phyloP scores from a whole-genome alignment of 2,329 filamentous ascomycete genomes.

The Fusarium citri region DNA sequence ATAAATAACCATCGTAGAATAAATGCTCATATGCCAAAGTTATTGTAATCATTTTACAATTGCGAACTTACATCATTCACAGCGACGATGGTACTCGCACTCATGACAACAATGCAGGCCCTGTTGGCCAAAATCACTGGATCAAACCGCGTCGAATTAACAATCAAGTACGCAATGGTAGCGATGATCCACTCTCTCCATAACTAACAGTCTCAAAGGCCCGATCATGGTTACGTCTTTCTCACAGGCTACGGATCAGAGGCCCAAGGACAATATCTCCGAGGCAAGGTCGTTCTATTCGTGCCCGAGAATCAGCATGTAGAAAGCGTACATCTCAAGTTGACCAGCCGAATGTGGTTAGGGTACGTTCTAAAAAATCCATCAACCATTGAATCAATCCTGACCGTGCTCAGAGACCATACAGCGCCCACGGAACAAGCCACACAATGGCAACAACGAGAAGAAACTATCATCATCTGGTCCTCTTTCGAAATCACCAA shows the following conservation, averaged over 20 bases:
- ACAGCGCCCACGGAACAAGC: not conserved
- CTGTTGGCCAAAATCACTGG: not conserved
- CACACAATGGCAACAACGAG: not conserved
- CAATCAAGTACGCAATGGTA: too few species aligned
- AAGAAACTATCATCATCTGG: not conserved
- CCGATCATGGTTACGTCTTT: constrained; percentile 4
- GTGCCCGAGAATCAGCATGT: not conserved
- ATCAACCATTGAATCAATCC: not conserved
- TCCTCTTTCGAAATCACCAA: not conserved
- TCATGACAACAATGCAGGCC: not conserved
- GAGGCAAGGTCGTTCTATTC: not conserved
- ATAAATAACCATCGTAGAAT: not conserved
- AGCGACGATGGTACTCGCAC: not conserved
- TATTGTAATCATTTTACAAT: too few species aligned
- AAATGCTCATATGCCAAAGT: not conserved
- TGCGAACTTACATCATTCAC: not conserved
- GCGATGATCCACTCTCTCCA: too few species aligned
- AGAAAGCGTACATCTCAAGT: not conserved
- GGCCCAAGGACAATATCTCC: constrained; percentile 9
- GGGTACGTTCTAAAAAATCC: not conserved
- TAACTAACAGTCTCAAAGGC: rapidly evolving
- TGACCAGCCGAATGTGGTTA: constrained; percentile 18
- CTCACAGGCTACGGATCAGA: not conserved
- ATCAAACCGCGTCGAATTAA: too few species aligned
- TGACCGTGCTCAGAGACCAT: not conserved